phyloP scores from a whole-genome alignment of 805 yeast genomes.

The Metschnikowia gelsemii region DNA sequence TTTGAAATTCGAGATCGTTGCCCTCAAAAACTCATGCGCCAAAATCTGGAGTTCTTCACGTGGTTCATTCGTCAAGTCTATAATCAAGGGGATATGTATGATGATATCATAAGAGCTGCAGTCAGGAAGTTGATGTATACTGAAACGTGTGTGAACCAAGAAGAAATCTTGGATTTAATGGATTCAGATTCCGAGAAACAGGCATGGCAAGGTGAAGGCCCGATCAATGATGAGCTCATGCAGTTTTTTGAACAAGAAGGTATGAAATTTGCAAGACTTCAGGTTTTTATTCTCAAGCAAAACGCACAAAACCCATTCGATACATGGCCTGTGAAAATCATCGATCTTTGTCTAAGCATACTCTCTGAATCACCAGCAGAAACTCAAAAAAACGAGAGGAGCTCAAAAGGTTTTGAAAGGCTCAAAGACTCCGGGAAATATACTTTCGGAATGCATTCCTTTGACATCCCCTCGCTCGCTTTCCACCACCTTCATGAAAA shows the following conservation, averaged over 20 bases:
- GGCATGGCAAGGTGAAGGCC: slow-evolving; percentile 16
- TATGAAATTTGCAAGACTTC: slow-evolving; percentile 7
- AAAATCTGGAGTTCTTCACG: neutral
- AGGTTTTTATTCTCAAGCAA: slow-evolving; percentile 12
- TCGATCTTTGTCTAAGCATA: slow-evolving; percentile 12
- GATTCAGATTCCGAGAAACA: slow-evolving; percentile 13
- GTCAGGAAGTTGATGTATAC: slow-evolving; percentile 12
- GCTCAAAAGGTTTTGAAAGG: too few species aligned
- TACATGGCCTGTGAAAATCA: slow-evolving; percentile 10
- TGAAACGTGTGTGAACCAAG: neutral
- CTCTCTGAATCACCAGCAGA: too few species aligned
- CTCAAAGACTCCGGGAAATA: too few species aligned
- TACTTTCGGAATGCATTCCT: neutral
- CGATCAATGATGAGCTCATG: slow-evolving; percentile 16
- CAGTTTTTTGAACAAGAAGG: slow-evolving; percentile 6
- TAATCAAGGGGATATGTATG: slow-evolving; percentile 1
- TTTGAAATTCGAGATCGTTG: slow-evolving; percentile 2
- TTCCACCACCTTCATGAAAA: slow-evolving; percentile 18
- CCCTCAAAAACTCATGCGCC: neutral
- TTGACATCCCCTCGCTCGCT: slow-evolving; percentile 11
- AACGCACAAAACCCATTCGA: slow-evolving; percentile 9
- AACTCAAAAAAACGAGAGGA: too few species aligned
- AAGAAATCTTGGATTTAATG: slow-evolving; percentile 4
- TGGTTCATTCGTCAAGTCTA: slow-evolving; percentile 15
- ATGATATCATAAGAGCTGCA: neutral